These are phyloP conservation scores for Potentilla sterilis DNA, from an alignment of 306 rosid genomes.

Conservation along the genomic window DNA sequence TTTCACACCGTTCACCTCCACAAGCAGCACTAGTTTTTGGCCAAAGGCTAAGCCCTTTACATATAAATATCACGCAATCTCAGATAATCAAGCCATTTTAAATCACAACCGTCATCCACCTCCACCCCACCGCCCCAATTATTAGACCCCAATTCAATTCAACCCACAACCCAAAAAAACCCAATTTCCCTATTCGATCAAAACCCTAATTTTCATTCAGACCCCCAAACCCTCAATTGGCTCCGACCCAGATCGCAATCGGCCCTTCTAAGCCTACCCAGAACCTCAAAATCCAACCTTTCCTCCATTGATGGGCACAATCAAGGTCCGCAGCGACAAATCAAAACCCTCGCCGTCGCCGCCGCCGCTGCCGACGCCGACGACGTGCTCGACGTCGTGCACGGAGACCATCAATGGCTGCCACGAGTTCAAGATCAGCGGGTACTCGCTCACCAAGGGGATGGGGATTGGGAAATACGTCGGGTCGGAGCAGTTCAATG, in stretches of 20 bases:
- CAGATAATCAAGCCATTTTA: background rate
- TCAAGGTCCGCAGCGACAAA: conserved; percentile 28
- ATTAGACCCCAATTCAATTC: background rate
- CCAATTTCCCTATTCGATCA: background rate
- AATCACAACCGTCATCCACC: conserved; percentile 9
- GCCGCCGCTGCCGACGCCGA: background rate
- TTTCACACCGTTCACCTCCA: background rate
- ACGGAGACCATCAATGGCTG: conserved; percentile 52
- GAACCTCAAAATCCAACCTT: conserved; percentile 1
- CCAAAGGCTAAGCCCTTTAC: background rate
- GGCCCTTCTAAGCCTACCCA: background rate
- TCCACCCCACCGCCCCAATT: background rate
- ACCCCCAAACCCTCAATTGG: background rate
- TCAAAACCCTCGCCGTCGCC: conserved; percentile 27
- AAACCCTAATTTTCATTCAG: conserved; percentile 7
- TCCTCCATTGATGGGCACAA: conserved; percentile 50
- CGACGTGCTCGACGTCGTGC: conserved; percentile 42
- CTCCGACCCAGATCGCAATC: background rate
- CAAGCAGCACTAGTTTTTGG: background rate
- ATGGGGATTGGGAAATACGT: conserved; percentile 58
- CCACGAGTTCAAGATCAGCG: conserved; percentile 53
- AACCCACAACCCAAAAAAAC: background rate
- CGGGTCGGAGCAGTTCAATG: conserved; percentile 51
- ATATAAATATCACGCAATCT: background rate
- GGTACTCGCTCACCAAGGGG: conserved; percentile 53